Evolutionary conservation across 768 basidiomycete species (phyloP).

Genomic region (Boletus insuetus): DNA sequence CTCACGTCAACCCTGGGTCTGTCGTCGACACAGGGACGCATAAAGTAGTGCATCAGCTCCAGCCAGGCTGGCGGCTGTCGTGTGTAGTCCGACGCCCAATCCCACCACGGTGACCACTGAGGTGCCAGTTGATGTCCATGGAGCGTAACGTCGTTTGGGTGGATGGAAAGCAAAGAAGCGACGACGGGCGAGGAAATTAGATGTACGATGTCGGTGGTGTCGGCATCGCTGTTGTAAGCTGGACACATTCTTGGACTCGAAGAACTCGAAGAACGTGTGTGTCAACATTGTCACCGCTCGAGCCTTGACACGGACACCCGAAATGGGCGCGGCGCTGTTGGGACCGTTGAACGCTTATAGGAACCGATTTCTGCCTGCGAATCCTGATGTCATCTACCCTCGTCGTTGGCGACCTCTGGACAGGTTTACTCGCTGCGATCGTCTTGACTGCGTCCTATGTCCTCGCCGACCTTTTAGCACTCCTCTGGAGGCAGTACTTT

Average conservation of each 20-base stretch:
- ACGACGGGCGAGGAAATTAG: conserved; percentile 20
- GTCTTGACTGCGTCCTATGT: conserved; percentile 23
- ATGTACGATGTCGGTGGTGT: conserved; percentile 15
- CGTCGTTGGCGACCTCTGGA: not conserved
- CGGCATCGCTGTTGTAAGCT: not conserved
- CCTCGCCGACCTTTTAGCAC: conserved; percentile 36
- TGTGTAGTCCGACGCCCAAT: conserved; percentile 27
- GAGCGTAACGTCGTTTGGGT: conserved; percentile 48
- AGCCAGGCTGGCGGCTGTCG: conserved; percentile 22
- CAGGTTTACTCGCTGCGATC: conserved; percentile 6
- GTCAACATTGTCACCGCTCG: too few species aligned
- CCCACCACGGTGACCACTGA: conserved; percentile 37
- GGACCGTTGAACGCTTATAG: not conserved
- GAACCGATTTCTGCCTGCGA: not conserved
- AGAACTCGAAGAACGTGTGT: too few species aligned
- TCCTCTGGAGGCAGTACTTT: conserved; percentile 43
- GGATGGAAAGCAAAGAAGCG: conserved; percentile 39
- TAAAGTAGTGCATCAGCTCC: conserved; percentile 22
- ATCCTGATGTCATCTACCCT: conserved; percentile 1
- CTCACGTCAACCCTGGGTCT: conserved; percentile 14
- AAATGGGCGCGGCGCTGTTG: not conserved
- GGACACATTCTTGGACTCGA: not conserved
- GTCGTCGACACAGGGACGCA: conserved; percentile 13
- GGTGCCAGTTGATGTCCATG: conserved; percentile 17
- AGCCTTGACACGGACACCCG: not conserved